Evolutionary conservation across 164 flowering plant species (phyloP), one percentile per base, ranked within the genome.

Genomic region (Stephania yunnanensis): DNA sequence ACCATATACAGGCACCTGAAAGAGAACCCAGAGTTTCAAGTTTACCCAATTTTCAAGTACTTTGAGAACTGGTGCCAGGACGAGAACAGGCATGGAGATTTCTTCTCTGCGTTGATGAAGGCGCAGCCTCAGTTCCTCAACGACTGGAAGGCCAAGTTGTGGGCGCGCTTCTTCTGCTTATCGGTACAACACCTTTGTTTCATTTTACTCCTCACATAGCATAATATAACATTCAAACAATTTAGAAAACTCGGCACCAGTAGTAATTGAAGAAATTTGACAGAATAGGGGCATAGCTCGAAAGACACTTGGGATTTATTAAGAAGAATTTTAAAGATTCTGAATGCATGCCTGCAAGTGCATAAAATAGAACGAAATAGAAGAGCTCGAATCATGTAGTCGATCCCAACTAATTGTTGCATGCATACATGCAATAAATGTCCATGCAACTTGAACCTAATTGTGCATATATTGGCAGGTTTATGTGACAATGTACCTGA

Each of bases 21-120:
- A 88, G 84, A 82, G 48, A 92, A 93, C 69, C 99, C 98, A 8
- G 92, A 95, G 80, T 95, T 80, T 88, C 97, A 90, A 78, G 81
- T 85, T 66, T 95, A 95, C 71, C 99, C 99, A 64, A 95, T 95
- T 78, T 95, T 95, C 89, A 95, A 93, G 89, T 95, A 93, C 79
- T 95, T 95, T 66, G 99, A 95, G 92, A 95, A 95, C 85, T 95
- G 99, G 99, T 95, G 99, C 89, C 99, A 95, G 78, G 99, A 95
- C 80, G 99, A 95, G 91, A 95, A 95, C 86, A 86, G 99, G 46
- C 99, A 95, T 65, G 99, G 99, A 17, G 99, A 95, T 81, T 95
- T 95, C 91, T 93, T 95, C 90, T 93, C 99, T 73, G 99, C 99
- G 5, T 71, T 95, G 84, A 82, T 95, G 87, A 95, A 93, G 87